Evolutionary conservation across 164 flowering plant species (phyloP).

Genomic region (Kingdonia uniflora): DNA sequence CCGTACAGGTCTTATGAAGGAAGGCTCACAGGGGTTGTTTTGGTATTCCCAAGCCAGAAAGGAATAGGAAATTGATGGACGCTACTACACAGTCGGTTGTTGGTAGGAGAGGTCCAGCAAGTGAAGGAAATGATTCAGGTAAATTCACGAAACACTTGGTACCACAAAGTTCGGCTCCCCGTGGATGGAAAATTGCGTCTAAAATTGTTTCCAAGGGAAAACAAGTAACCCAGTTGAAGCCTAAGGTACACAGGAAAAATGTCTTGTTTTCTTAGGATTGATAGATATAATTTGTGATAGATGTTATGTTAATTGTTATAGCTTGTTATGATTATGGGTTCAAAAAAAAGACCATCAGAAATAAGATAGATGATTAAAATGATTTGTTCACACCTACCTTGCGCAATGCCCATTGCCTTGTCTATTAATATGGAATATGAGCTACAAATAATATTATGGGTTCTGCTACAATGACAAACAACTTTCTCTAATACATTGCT

Average conservation of each 20-base stretch:
- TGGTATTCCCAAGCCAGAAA: conserved; percentile 96
- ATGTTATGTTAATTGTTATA: too few species aligned
- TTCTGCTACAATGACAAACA: too few species aligned
- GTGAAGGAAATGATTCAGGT: conserved; percentile 35
- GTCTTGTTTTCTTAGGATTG: too few species aligned
- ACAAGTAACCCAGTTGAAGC: conserved; percentile 33
- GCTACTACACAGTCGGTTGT: conserved; percentile 85
- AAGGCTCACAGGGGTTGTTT: conserved; percentile 65
- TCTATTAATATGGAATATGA: too few species aligned
- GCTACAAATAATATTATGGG: too few species aligned
- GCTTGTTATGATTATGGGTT: too few species aligned
- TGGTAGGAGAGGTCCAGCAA: conserved; percentile 23
- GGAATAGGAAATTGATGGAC: conserved; percentile 93
- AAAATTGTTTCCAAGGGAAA: conserved; percentile 54
- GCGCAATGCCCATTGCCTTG: too few species aligned
- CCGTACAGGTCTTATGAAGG: conserved; percentile 61
- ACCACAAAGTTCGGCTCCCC: conserved; percentile 58
- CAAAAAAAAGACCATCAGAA: too few species aligned
- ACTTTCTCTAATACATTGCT: neutral
- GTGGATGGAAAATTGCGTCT: conserved; percentile 43
- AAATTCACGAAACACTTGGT: conserved; percentile 42
- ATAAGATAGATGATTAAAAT: too few species aligned
- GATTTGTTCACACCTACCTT: too few species aligned
- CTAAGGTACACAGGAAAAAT: conserved; percentile 25
- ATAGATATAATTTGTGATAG: too few species aligned